phyloP scores from a whole-genome alignment of 2,329 filamentous ascomycete species.

The Xylaria sp. region DNA sequence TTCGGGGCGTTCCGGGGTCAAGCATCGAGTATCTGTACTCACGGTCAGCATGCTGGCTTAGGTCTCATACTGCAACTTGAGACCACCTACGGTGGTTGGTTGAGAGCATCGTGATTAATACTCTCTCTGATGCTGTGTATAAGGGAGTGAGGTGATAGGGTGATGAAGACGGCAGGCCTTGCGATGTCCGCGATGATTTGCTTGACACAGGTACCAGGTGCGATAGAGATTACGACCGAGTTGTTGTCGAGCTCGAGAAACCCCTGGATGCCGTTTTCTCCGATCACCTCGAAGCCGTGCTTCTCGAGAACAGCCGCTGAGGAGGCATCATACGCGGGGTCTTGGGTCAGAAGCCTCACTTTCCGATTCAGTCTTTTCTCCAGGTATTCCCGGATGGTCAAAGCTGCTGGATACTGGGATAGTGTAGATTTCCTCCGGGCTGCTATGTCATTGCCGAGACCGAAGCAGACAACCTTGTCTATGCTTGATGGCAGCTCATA shows the following conservation, averaged over 20 bases:
- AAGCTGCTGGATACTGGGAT: neutral
- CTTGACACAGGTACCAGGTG: neutral
- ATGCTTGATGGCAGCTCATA: neutral
- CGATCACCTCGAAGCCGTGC: slow-evolving; percentile 1
- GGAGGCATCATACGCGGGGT: neutral
- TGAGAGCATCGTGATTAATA: too few species aligned
- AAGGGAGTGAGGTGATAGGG: neutral
- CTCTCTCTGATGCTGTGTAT: too few species aligned
- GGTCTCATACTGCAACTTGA: too few species aligned
- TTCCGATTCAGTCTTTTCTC: neutral
- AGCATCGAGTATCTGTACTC: neutral
- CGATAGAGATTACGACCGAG: neutral
- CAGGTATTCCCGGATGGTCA: neutral
- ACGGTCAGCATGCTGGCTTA: too few species aligned
- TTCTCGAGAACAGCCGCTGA: neutral
- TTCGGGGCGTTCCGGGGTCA: slow-evolving; percentile 4
- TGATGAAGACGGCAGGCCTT: slow-evolving; percentile 8
- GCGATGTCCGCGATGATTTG: slow-evolving; percentile 6
- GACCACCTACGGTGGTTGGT: too few species aligned
- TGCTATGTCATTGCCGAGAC: neutral
- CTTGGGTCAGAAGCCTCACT: slow-evolving; percentile 2
- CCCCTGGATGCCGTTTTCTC: neutral
- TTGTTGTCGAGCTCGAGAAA: slow-evolving; percentile 12
- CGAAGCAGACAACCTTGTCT: slow-evolving; percentile 11
- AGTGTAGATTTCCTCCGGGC: too few species aligned